Evolutionary conservation across 257 asterid genomes (phyloP).

Genomic region (Striga asiatica): DNA sequence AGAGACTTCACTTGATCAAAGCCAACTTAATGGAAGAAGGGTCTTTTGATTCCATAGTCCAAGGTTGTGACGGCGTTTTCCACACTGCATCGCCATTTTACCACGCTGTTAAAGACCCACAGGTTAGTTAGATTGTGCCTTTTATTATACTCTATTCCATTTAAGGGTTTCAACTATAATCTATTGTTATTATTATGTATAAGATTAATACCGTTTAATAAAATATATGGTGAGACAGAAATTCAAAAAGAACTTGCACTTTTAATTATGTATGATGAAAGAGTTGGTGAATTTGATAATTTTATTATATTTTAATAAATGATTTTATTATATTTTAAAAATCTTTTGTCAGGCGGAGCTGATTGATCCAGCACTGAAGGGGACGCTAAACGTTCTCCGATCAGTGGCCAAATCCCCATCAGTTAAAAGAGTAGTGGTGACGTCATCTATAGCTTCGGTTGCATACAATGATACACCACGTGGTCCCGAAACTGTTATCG

Average conservation of each 20-base stretch:
- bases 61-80: conserved; percentile 1
- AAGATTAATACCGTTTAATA: too few species aligned
- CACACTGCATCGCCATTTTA: conserved; percentile 6
- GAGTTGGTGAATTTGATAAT: background rate
- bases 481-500: conserved; percentile 34
- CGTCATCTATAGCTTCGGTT: conserved; percentile 43
- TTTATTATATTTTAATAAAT: too few species aligned
- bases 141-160: too few species aligned
- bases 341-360: background rate
- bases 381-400: conserved; percentile 10
- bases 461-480: conserved; percentile 30
- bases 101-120: background rate
- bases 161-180: too few species aligned
- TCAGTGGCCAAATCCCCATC: conserved; percentile 1
- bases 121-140: too few species aligned
- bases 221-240: too few species aligned
- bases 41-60: background rate
- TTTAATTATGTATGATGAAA: too few species aligned
- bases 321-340: too few species aligned
- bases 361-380: conserved; percentile 10
- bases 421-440: conserved; percentile 31
- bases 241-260: too few species aligned
- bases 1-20: conserved; percentile 3
- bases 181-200: too few species aligned
- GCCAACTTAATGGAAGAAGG: conserved; percentile 4